Evolutionary conservation across 805 yeast genomes (phyloP).

Genomic region (Metschnikowia vanudenii): DNA sequence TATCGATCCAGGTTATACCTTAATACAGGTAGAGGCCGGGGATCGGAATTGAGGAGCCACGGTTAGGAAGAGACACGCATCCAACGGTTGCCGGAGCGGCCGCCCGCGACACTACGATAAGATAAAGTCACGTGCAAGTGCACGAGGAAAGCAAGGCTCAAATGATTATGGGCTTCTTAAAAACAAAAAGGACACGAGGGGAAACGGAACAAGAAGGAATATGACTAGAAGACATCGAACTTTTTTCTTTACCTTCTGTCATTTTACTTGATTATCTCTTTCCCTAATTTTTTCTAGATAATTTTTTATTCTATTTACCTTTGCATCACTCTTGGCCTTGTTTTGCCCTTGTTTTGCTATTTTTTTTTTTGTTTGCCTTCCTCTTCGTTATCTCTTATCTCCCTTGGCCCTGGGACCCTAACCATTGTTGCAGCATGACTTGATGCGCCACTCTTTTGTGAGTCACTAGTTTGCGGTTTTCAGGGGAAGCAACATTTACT

Average conservation of each 20-base stretch:
- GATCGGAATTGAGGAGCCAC: conserved; percentile 4
- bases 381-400: background rate
- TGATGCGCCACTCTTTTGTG: background rate
- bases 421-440: background rate
- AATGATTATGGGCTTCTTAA: too few relatives aligned
- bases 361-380: background rate
- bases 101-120: conserved; percentile 14
- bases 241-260: too few relatives aligned
- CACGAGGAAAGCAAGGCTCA: background rate
- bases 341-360: too few relatives aligned
- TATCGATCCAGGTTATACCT: too few relatives aligned
- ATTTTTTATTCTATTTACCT: too few relatives aligned
- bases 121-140: conserved; percentile 21
- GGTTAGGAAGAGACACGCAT: background rate
- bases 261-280: too few relatives aligned
- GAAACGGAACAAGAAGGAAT: too few relatives aligned
- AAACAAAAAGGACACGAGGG: too few relatives aligned
- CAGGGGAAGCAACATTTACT: background rate
- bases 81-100: background rate
- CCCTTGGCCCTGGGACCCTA: too few relatives aligned
- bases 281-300: too few relatives aligned
- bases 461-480: background rate
- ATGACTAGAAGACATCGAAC: too few relatives aligned
- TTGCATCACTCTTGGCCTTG: background rate
- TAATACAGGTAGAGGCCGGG: conserved; percentile 4